Conservation (phyloP, 805 yeast genomes). For the Grigorovia humatica region DNA sequence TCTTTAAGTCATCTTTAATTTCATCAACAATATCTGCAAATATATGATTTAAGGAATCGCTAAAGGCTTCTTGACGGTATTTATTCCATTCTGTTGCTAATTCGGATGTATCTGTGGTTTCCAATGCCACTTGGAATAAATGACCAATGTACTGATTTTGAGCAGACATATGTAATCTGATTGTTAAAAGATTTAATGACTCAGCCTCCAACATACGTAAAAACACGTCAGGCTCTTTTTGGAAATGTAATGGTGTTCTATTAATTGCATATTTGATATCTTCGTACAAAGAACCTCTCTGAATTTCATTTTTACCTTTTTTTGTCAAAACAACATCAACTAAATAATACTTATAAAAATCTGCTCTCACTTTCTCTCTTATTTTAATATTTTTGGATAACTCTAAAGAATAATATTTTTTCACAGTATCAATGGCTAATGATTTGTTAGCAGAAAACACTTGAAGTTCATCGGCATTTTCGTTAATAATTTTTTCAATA, state of each 20-base stretch:
- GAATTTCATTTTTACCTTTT: slow-evolving; percentile 70
- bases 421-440: slow-evolving; percentile 62
- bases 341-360: slow-evolving; percentile 51
- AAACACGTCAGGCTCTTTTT: slow-evolving; percentile 66
- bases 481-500: slow-evolving; percentile 34
- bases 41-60: slow-evolving; percentile 55
- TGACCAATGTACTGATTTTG: slow-evolving; percentile 35
- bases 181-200: slow-evolving; percentile 55
- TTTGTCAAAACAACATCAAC: slow-evolving; percentile 73
- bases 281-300: slow-evolving; percentile 67
- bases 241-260: slow-evolving; percentile 66
- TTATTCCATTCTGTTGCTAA: slow-evolving; percentile 72
- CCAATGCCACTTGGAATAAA: slow-evolving; percentile 41
- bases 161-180: slow-evolving; percentile 44
- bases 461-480: slow-evolving; percentile 26
- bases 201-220: slow-evolving; percentile 92
- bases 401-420: slow-evolving; percentile 69
- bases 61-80: slow-evolving; percentile 57
- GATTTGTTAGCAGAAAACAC: slow-evolving; percentile 41
- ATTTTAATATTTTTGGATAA: slow-evolving; percentile 71
- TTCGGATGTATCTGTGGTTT: slow-evolving; percentile 71
- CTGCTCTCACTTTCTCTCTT: slow-evolving; percentile 57
- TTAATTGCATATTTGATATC: slow-evolving; percentile 87
- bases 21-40: slow-evolving; percentile 59
- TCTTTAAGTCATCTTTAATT: slow-evolving; percentile 72